Percentiles rank a stretch among this genome's conserved stretches.
These are phyloP conservation scores for Diaporthe vexans DNA, from an alignment of 2,329 filamentous ascomycete species.

Conservation along the genomic window DNA sequence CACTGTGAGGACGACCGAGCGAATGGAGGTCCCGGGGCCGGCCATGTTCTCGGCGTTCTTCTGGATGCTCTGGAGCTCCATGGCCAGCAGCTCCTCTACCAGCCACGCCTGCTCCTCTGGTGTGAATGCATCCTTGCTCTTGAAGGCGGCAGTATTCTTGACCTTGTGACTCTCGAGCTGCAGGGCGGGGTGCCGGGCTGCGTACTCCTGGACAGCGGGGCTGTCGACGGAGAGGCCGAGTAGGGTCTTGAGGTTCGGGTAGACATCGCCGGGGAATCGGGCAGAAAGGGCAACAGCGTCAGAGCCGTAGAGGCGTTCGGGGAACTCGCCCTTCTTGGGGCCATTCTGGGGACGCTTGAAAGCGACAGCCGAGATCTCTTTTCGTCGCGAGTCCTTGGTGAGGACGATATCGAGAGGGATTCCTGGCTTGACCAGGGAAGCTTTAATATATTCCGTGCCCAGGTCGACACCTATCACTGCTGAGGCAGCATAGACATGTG, in stretches of 20 bases:
- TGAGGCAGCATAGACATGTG: slow-evolving; percentile 68
- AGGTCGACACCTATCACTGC: slow-evolving; percentile 94
- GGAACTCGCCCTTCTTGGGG: slow-evolving; percentile 76
- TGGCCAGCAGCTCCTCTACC: slow-evolving; percentile 94
- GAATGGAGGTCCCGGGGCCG: slow-evolving; percentile 79
- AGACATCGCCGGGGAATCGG: slow-evolving; percentile 93
- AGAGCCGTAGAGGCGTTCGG: slow-evolving; percentile 91
- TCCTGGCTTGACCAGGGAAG: slow-evolving; percentile 93
- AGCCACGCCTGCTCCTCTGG: slow-evolving; percentile 76
- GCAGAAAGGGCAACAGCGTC: slow-evolving; percentile 90
- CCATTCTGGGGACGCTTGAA: slow-evolving; percentile 87
- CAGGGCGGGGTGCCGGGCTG: slow-evolving; percentile 82
- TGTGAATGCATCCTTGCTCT: slow-evolving; percentile 76
- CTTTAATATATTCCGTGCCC: slow-evolving; percentile 97
- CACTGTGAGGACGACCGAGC: slow-evolving; percentile 89
- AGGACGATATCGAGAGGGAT: slow-evolving; percentile 98
- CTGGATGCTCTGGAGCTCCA: slow-evolving; percentile 94
- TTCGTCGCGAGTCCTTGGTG: slow-evolving; percentile 97
- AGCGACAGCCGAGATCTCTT: slow-evolving; percentile 90
- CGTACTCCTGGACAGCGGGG: slow-evolving; percentile 77
- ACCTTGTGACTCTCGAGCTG: slow-evolving; percentile 72
- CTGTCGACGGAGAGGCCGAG: slow-evolving; percentile 79
- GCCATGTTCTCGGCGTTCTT: slow-evolving; percentile 89
- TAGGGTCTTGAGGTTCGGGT: slow-evolving; percentile 91
- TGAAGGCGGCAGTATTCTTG: slow-evolving; percentile 83